Base-by-base conservation (phyloP, 2,329 filamentous ascomycete species). In the Phyllosticta paracitricarpa region DNA sequence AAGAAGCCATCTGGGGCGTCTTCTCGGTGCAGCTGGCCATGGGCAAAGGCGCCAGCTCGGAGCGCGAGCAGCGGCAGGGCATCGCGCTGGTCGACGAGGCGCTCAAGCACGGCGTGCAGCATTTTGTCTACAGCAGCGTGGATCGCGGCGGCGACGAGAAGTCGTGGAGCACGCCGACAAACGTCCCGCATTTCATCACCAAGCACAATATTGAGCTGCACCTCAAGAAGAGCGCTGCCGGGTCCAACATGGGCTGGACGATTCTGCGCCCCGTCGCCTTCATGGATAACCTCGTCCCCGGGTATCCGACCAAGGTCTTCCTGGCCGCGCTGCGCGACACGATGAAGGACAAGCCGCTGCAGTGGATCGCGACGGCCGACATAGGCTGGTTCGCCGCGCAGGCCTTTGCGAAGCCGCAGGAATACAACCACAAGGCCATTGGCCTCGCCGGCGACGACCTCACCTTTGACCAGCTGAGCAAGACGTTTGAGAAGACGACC, bases 101-200 rank as follows among this genome's bases (percentile, higher is more conserved):
- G 2, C 68, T 87, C 62, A 77, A 79, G 26, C 71, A 81, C 26
- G 77, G 77, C 12, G 81, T 88, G 51, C 75, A 78, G 62, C 80
- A 84, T 67, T 85, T 88, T 65, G 79, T 89, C 54, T 88, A 87
- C 72, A 81, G 78, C 30, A 83, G 79, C 58, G 83, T 87, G 26
- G 86, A 88, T 64, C 82, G 86, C 51, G 83, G 84, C 53, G 84
- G 84, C 54, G 78, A 82, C 51, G 72, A 73, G 2, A 77, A 76
- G 5, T 80, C 78, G 55, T 78, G 80, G 66, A 77, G 78, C 4
- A 79, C 79, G 63, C 62, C 66, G 28, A 75, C 73, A 14, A 68
- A 71, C 0, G 77, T 88, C 55, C 82, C 83, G 0, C 84, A 89
- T 70, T 89, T 89, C 69, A 77, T 78, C 62, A 77, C 72, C 66